These are phyloP conservation scores for Chaetomiaceae sp. DNA, from an alignment of 2,329 filamentous ascomycete species.

Conservation along the genomic window DNA sequence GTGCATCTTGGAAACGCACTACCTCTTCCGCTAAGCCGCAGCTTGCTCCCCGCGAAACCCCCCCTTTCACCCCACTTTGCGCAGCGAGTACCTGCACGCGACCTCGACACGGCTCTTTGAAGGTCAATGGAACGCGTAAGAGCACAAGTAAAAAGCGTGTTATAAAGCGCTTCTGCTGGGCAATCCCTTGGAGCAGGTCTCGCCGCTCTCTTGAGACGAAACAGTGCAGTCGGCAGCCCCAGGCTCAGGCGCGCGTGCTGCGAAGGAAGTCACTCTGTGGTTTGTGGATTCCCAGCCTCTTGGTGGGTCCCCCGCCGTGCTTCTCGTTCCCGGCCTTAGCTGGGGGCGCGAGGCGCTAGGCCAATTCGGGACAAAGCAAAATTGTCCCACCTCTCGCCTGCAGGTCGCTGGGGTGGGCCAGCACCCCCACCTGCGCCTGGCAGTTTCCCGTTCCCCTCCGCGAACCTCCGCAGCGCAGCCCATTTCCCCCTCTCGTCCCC, in stretches of 20 bases:
- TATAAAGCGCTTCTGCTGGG: too few relatives aligned
- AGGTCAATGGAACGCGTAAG: neutral
- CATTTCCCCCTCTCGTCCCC: conserved; percentile 25
- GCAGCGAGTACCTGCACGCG: conserved; percentile 5
- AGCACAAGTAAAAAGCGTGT: neutral
- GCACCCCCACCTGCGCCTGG: conserved; percentile 19
- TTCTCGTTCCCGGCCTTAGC: conserved; percentile 16
- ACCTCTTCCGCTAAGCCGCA: conserved; percentile 1
- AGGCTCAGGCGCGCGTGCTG: conserved; percentile 3
- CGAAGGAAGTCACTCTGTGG: conserved; percentile 8
- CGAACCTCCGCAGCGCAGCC: conserved; percentile 21
- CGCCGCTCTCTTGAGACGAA: conserved; percentile 14
- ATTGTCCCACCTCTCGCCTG: conserved; percentile 19
- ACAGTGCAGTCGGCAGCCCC: too few relatives aligned
- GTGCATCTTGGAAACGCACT: conserved; percentile 10
- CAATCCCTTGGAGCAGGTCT: neutral
- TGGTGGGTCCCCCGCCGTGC: conserved; percentile 14
- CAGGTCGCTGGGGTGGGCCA: conserved; percentile 9
- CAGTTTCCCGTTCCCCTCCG: conserved; percentile 17
- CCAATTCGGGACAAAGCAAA: conserved; percentile 21
- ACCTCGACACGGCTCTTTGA: neutral
- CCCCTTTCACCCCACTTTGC: conserved; percentile 15
- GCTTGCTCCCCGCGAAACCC: conserved; percentile 17
- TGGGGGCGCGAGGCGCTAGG: conserved; percentile 17
- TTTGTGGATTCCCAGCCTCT: conserved; percentile 19